Evolutionary conservation across 495 filamentous ascomycete genomes (phyloP).

Genomic region (Penicillium bovifimosum): DNA sequence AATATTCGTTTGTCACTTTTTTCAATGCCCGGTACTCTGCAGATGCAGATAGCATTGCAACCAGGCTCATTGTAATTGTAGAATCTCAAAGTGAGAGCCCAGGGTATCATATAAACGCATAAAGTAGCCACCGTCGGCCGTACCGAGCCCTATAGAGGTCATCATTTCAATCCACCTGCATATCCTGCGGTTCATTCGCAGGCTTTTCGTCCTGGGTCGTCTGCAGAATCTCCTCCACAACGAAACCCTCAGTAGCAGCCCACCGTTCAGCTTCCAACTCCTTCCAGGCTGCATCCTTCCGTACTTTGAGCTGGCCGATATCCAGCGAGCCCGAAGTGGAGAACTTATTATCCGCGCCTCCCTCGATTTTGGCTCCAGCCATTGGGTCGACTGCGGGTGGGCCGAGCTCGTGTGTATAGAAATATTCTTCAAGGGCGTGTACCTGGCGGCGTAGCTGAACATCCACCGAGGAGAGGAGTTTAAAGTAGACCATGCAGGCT

Average conservation of each 20-base stretch:
- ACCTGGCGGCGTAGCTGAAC: slow-evolving; percentile 71
- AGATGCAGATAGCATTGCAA: neutral
- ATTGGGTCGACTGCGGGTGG: slow-evolving; percentile 23
- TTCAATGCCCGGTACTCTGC: neutral
- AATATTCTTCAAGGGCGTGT: slow-evolving; percentile 71
- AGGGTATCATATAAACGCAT: slow-evolving; percentile 35
- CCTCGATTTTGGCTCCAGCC: neutral
- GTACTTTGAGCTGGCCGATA: slow-evolving; percentile 79
- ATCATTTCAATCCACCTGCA: slow-evolving; percentile 33
- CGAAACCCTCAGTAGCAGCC: slow-evolving; percentile 51
- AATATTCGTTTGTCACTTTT: neutral
- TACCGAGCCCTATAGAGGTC: neutral
- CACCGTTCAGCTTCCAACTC: slow-evolving; percentile 77
- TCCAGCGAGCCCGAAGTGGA: slow-evolving; percentile 49
- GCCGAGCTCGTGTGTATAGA: slow-evolving; percentile 48
- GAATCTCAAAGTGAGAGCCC: slow-evolving; percentile 1
- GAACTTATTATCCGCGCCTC: slow-evolving; percentile 13
- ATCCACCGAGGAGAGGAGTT: slow-evolving; percentile 62
- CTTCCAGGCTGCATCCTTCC: slow-evolving; percentile 67
- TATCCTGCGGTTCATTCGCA: slow-evolving; percentile 20
- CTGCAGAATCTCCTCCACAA: slow-evolving; percentile 26
- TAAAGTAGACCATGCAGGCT: slow-evolving; percentile 55
- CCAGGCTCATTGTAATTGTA: neutral
- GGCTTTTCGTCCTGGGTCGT: slow-evolving; percentile 4
- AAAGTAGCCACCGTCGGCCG: neutral